Percentiles rank a stretch among this genome's conserved stretches.
Evolutionary conservation across 805 yeast species (phyloP).

Genomic region (Yueomyces sinensis): DNA sequence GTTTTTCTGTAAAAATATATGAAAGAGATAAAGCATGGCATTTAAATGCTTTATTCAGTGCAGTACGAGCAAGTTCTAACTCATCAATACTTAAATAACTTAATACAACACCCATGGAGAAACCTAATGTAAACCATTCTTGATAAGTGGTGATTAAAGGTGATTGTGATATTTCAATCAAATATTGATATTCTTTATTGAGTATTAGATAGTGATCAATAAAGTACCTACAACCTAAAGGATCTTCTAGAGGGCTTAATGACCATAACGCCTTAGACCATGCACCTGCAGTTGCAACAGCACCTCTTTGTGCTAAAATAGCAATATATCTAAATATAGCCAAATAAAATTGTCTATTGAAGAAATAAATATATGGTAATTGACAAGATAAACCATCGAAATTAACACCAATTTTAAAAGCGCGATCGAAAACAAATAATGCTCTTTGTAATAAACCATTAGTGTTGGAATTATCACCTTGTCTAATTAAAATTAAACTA

Average conservation of each 20-base stretch:
- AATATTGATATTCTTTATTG: slow-evolving; percentile 49
- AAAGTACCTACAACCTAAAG: slow-evolving; percentile 70
- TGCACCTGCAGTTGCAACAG: slow-evolving; percentile 61
- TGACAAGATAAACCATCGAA: slow-evolving; percentile 44
- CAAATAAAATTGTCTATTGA: slow-evolving; percentile 67
- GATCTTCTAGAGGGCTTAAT: slow-evolving; percentile 67
- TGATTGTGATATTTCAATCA: slow-evolving; percentile 43
- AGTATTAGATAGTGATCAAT: slow-evolving; percentile 66
- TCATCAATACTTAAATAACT: slow-evolving; percentile 40
- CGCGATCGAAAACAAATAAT: slow-evolving; percentile 66
- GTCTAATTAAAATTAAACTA: slow-evolving; percentile 58
- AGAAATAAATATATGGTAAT: slow-evolving; percentile 61
- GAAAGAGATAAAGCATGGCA: slow-evolving; percentile 41
- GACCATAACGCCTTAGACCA: slow-evolving; percentile 61
- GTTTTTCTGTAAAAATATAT: slow-evolving; percentile 11
- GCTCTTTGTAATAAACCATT: slow-evolving; percentile 68
- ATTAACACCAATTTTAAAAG: slow-evolving; percentile 45
- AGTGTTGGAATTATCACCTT: slow-evolving; percentile 57
- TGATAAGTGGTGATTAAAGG: slow-evolving; percentile 43
- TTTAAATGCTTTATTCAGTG: slow-evolving; percentile 37
- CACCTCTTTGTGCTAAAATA: slow-evolving; percentile 62
- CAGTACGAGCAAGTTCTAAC: slow-evolving; percentile 31
- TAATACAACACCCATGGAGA: slow-evolving; percentile 51
- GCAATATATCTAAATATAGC: slow-evolving; percentile 60
- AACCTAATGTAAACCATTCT: slow-evolving; percentile 62